phyloP scores from a whole-genome alignment of 148 eudicot species.

The Rheum nobile region DNA sequence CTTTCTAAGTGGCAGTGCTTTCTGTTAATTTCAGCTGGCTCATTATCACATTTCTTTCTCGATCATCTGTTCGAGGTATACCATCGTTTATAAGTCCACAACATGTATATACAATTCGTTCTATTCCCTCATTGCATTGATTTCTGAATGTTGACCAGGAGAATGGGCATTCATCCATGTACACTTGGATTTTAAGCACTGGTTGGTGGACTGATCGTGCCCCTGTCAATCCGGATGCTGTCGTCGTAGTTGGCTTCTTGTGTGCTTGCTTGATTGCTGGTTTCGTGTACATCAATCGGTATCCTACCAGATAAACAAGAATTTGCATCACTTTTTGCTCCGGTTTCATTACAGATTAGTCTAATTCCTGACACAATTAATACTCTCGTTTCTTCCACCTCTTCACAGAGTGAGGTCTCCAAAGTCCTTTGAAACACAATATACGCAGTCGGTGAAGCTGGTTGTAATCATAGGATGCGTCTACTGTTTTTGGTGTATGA shows the following conservation, averaged over 20 bases:
- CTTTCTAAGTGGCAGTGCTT: conserved; percentile 64
- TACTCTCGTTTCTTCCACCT: neutral
- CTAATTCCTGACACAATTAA: conserved; percentile 1
- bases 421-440: conserved; percentile 30
- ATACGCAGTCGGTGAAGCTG: conserved; percentile 41
- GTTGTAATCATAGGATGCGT: conserved; percentile 33
- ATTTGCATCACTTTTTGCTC: neutral
- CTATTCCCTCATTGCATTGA: neutral
- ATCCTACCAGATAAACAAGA: neutral
- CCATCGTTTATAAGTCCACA: neutral
- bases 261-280: conserved; percentile 53
- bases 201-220: conserved; percentile 91
- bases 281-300: conserved; percentile 78
- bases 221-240: conserved; percentile 76
- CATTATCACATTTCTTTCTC: conserved; percentile 82
- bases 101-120: neutral
- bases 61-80: conserved; percentile 87
- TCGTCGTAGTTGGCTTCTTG: conserved; percentile 47
- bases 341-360: neutral
- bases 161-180: conserved; percentile 72
- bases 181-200: conserved; percentile 83
- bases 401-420: conserved; percentile 40
- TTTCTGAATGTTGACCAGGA: conserved; percentile 22
- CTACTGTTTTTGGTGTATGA: conserved; percentile 82
- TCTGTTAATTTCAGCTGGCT: conserved; percentile 63